Evolutionary conservation across 805 yeast genomes (phyloP), one percentile per base, ranked within the genome.

Genomic region (Pichia kluyveri): DNA sequence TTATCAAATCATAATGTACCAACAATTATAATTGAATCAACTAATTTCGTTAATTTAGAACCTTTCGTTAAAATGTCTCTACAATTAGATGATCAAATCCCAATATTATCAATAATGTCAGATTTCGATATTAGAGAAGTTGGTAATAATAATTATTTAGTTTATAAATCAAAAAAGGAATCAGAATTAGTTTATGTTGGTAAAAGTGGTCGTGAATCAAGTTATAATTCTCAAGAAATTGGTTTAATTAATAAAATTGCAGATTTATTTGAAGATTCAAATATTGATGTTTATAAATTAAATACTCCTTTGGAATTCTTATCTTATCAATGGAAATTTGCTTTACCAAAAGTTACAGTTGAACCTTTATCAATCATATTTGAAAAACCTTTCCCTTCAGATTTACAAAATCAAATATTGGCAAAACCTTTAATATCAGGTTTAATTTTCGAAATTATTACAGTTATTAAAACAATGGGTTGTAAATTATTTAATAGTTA

Each of bases 351-450:
- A 48, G 77, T 88, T 40, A 82, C 89, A 23, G 79, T 89, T 60
- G 86, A 83, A 62, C 88, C 96, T 6, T 68, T 89, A 41, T 70
- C 87, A 34, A 73, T 89, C 26, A 59, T 86, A 11, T 80, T 90
- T 58, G 96, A 88, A 64, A 75, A 77, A 49, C 79, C 83, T 5
- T 72, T 68, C 53, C 88, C 95, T 2, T 68, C 66, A 37, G 65
- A 73, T 45, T 70, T 90, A 45, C 68, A 73, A 34, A 68, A 72
- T 38, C 87, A 86, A 62, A 83, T 88, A 42, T 70, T 89, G 51
- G 91, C 95, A 30, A 86, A 86, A 61, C 97, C 96, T 10, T 71
- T 90, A 51, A 73, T 87, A 23, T 76, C 86, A 18, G 97, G 97
- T 2, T 69, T 88, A 42, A 79, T 87, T 50, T 73, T 76, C 45